Evolutionary conservation across 352 stramenopile species (phyloP).

Genomic region (Phytophthora nicotianae): DNA sequence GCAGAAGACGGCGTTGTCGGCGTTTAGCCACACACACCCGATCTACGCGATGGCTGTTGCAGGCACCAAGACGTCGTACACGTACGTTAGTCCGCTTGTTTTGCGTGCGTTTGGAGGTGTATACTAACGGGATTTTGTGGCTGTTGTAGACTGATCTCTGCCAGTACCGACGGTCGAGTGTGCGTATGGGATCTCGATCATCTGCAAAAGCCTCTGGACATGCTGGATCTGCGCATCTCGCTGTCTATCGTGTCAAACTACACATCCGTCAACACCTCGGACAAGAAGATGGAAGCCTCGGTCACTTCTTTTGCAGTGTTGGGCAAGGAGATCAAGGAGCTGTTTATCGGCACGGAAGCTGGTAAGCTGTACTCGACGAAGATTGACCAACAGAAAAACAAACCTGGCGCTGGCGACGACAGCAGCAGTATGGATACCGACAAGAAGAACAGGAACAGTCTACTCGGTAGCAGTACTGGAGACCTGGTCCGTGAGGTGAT

Average conservation of each 20-base stretch:
- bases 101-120: neutral
- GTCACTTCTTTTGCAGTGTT: conserved; percentile 85
- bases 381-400: conserved; percentile 77
- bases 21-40: conserved; percentile 84
- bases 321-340: conserved; percentile 81
- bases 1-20: conserved; percentile 84
- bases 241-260: conserved; percentile 84
- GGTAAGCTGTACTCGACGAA: conserved; percentile 82
- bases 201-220: conserved; percentile 82
- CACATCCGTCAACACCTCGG: conserved; percentile 60
- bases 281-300: conserved; percentile 88
- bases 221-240: conserved; percentile 83
- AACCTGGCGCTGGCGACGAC: conserved; percentile 39
- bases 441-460: conserved; percentile 42
- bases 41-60: conserved; percentile 89
- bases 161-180: conserved; percentile 86
- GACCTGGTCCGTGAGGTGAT: conserved; percentile 64
- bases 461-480: conserved; percentile 34
- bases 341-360: conserved; percentile 86
- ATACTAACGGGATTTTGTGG: conserved; percentile 8
- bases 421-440: conserved; percentile 35
- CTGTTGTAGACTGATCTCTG: conserved; percentile 71
- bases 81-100: conserved; percentile 48
- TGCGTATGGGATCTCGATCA: conserved; percentile 89
- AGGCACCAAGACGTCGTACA: conserved; percentile 81